These are phyloP conservation scores for Hordeum marinum DNA, from an alignment of 176 grass and related monocot genomes.

Conservation along the genomic window DNA sequence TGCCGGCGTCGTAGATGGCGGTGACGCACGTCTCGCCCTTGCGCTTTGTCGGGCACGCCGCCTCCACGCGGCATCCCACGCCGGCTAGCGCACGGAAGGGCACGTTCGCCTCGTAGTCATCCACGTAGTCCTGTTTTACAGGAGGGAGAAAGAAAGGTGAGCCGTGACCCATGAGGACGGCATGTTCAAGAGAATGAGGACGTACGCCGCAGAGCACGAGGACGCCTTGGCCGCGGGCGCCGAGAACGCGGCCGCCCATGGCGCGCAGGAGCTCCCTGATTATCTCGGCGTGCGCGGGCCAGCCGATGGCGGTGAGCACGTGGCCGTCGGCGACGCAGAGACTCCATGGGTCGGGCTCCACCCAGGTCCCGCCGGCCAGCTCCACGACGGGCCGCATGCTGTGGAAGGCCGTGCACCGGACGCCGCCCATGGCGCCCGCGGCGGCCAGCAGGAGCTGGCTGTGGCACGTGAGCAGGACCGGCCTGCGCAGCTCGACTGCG, in stretches of 20 bases:
- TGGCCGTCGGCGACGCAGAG: constrained; percentile 19
- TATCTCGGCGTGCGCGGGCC: constrained; percentile 38
- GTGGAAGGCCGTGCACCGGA: constrained; percentile 31
- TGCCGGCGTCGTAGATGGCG: constrained; percentile 14
- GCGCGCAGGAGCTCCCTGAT: not conserved
- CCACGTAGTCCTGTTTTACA: constrained; percentile 27
- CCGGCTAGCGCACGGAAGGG: constrained; percentile 23
- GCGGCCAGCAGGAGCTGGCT: constrained; percentile 38
- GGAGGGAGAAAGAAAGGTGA: not conserved
- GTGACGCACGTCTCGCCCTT: constrained; percentile 43
- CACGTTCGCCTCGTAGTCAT: constrained; percentile 48
- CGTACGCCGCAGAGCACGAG: constrained; percentile 41
- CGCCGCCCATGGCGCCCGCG: constrained; percentile 6
- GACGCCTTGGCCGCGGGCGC: constrained; percentile 1
- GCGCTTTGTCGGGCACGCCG: constrained; percentile 39
- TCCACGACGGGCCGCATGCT: constrained; percentile 19
- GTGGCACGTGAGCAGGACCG: constrained; percentile 26
- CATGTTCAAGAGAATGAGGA: too few species aligned
- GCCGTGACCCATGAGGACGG: too few species aligned
- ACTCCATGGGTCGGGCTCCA: not conserved
- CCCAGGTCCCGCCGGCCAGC: constrained; percentile 22
- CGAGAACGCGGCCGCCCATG: constrained; percentile 23
- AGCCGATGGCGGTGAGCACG: constrained; percentile 28
- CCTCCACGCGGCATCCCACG: constrained; percentile 33
- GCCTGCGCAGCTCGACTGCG: not conserved